These are phyloP conservation scores for Ustulina deusta DNA, from an alignment of 2,329 filamentous ascomycete genomes.

Conservation along the genomic window DNA sequence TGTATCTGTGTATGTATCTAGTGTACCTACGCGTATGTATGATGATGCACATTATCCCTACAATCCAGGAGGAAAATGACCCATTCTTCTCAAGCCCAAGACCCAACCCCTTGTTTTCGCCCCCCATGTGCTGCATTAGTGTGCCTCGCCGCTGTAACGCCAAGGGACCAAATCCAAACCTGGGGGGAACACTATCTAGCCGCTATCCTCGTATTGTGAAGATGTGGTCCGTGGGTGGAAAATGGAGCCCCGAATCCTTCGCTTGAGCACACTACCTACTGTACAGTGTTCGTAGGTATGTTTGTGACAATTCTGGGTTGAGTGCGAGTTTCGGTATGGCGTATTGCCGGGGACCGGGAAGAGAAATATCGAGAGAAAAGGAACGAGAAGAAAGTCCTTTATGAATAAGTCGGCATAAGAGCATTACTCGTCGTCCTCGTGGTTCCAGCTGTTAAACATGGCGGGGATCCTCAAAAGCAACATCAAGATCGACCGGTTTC, in stretches of 20 bases:
- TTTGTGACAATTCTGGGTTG: neutral
- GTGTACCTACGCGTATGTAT: no score
- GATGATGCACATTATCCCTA: neutral
- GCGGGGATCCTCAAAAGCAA: neutral
- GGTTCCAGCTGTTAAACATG: neutral
- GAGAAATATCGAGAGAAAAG: neutral
- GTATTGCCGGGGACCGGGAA: neutral
- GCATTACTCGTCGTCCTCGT: neutral
- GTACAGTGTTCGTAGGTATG: no score
- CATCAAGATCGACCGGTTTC: neutral
- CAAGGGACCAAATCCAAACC: no score
- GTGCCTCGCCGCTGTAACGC: no score
- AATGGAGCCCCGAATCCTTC: neutral
- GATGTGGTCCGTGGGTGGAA: conserved; percentile 1
- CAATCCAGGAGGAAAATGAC: neutral
- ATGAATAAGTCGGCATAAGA: no score
- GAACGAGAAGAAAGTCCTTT: no score
- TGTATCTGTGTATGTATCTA: neutral
- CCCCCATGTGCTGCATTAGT: neutral
- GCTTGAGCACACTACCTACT: no score
- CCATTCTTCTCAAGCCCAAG: neutral
- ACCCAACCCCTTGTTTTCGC: neutral
- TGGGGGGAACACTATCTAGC: neutral
- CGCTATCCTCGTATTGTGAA: neutral
- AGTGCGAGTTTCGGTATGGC: neutral